These are phyloP conservation scores for Aspergillus aculeatus DNA, from an alignment of 2,329 filamentous ascomycete genomes.

Conservation along the genomic window DNA sequence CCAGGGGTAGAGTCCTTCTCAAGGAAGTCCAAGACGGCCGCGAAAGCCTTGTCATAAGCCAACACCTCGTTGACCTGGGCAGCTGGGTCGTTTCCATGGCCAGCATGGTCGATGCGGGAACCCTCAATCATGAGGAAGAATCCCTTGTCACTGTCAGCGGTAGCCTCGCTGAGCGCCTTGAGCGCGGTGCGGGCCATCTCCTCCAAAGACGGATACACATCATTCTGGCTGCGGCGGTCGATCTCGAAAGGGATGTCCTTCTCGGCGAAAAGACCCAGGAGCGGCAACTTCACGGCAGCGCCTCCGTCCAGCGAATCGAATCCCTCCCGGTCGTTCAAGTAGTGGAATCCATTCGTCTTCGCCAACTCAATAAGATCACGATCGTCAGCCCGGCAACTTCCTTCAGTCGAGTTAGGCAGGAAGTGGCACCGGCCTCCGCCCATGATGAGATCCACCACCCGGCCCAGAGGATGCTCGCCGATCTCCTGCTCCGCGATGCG, in stretches of 20 bases:
- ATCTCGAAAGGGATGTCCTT: slow-evolving; percentile 90
- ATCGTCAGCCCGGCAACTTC: slow-evolving; percentile 78
- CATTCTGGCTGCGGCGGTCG: slow-evolving; percentile 75
- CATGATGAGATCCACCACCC: slow-evolving; percentile 86
- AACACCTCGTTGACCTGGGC: slow-evolving; percentile 88
- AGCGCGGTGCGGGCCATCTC: slow-evolving; percentile 89
- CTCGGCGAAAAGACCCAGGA: slow-evolving; percentile 80
- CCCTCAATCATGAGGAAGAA: slow-evolving; percentile 99
- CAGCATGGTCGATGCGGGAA: slow-evolving; percentile 92
- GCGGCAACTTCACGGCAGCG: slow-evolving; percentile 68
- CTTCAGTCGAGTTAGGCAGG: slow-evolving; percentile 73
- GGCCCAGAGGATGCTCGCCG: slow-evolving; percentile 80
- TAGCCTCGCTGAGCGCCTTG: slow-evolving; percentile 74
- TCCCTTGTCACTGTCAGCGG: slow-evolving; percentile 78
- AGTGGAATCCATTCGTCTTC: slow-evolving; percentile 75
- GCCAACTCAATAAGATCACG: slow-evolving; percentile 74
- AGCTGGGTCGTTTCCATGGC: slow-evolving; percentile 78
- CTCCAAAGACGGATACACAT: slow-evolving; percentile 81
- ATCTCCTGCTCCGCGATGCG: slow-evolving; percentile 90
- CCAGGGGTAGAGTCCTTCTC: slow-evolving; percentile 68
- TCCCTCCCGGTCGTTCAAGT: slow-evolving; percentile 67
- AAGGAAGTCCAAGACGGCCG: slow-evolving; percentile 80
- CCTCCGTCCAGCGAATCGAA: slow-evolving; percentile 75
- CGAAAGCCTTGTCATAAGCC: slow-evolving; percentile 88
- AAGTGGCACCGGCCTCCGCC: slow-evolving; percentile 94